A percentile compares a stretch with the other conserved stretches of the same genome.
phyloP scores from a whole-genome alignment of 1,284 basidiomycete genomes.

The Leccinum cinnamomeum region DNA sequence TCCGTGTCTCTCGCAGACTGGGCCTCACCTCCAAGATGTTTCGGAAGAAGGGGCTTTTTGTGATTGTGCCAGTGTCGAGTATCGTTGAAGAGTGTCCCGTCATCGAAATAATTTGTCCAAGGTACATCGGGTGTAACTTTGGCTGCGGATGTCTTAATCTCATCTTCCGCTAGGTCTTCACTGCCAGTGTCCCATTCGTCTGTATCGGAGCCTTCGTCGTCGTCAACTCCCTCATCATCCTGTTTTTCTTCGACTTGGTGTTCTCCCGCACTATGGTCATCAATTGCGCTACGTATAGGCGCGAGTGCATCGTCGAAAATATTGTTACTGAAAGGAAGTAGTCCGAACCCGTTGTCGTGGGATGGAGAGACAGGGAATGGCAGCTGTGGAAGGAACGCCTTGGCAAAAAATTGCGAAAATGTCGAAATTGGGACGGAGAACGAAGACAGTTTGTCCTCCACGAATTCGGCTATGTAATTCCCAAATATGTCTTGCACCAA shows the following conservation, averaged over 20 bases:
- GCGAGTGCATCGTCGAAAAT: conserved; percentile 51
- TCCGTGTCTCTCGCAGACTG: conserved; percentile 32
- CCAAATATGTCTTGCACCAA: conserved; percentile 37
- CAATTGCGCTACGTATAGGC: conserved; percentile 36
- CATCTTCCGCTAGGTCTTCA: conserved; percentile 14
- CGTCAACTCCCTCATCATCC: conserved; percentile 19
- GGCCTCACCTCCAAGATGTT: conserved; percentile 51
- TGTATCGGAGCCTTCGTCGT: conserved; percentile 2
- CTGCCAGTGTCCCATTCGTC: conserved; percentile 32
- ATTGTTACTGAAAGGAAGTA: conserved; percentile 53
- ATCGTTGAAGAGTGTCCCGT: conserved; percentile 50
- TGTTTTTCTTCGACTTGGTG: neutral
- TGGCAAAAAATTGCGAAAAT: conserved; percentile 26
- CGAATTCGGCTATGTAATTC: conserved; percentile 20
- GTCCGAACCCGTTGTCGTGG: conserved; percentile 17
- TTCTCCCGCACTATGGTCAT: conserved; percentile 8
- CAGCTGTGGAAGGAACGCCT: conserved; percentile 15
- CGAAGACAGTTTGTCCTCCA: conserved; percentile 30
- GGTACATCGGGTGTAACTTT: neutral
- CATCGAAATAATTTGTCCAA: conserved; percentile 35
- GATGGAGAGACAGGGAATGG: conserved; percentile 4
- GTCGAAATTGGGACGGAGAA: conserved; percentile 26
- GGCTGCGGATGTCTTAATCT: neutral
- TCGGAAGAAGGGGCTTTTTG: conserved; percentile 49
- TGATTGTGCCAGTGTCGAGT: conserved; percentile 59